Evolutionary conservation across 371 early-diverging fungal species (phyloP), one percentile per base, ranked within the genome.

Genomic region (Zancudomyces culisetae): DNA sequence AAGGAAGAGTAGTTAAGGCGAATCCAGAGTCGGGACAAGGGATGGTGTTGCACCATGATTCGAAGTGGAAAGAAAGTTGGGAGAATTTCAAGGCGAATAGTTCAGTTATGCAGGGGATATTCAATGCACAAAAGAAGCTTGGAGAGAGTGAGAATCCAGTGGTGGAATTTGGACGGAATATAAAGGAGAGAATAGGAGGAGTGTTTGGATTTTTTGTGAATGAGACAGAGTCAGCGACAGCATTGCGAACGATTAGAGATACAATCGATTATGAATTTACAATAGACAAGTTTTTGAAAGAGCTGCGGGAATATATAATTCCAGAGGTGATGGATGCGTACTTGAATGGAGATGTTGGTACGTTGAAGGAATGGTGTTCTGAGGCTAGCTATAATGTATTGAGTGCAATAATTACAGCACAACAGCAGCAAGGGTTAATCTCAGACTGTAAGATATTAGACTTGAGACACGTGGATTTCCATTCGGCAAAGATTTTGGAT

Each of bases 241-340:
- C 89, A n/a, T 76, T 93, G 54, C 73, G 78, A 24, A 82, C 82
- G 40, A 71, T 92, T 60, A 77, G 80, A 55, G 68, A 77, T 60
- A 55, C 62, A n/a, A 83, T 90, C 26, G 93, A 97, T 53, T 93
- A 90, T 4, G 56, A 68, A 2, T 95, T 97, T 68, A 75, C 73
- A 58, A 70, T 86, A 60, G 91, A 94, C 39, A 69, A 61, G 27
- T 95, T 94, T 61, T 66, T 94, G 73, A 76, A 73, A 62, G 94
- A 95, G 56, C 81, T 81, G 35, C 81, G 90, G 53, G 81, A 82
- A 63, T 93, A 78, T 56, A 87, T 89, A 51, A 71, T 97, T 56
- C 96, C 98, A n/a, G 98, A 97, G 60, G 65, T 97, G 46, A 76
- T 95, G 70, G 98, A 97, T 58, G 92, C 93, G 1, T 91, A 89